Base-by-base conservation (phyloP, 306 rosid genomes). In the Quercus mongolica region DNA sequence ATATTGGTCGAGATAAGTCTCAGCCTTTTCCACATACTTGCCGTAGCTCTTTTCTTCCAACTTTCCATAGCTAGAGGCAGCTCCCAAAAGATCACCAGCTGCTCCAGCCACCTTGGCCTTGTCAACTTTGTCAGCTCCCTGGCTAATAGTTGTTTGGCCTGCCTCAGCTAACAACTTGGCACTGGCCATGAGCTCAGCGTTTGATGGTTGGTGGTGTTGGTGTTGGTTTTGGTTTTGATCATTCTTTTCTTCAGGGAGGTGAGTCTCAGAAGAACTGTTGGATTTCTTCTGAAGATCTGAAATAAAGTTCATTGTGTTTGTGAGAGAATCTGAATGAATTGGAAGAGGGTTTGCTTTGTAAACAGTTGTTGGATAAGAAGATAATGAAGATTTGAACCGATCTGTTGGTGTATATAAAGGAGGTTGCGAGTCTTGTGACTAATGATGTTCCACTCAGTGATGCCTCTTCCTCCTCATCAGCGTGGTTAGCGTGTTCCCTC, bases 131-230 rank as follows among this genome's bases (percentile, higher is more conserved):
- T 54, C 77, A 6, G 70, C 31, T 12, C 70, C 78, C 20, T 79
- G 23, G 23, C 52, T 6, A 23, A 19, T 0, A 4, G 72, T 0
- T 14, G 25, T 7, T 33, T 67, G 72, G 1, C 68, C 83, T 13
- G 80, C 83, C 10, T 56, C 77, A 1, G 80, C 81, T 67, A 85
- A 17, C 67, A 62, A 5, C 78, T 81, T 85, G 15, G 83, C 88
- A 72, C 83, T 78, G 2, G 56, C 13, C 21, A 85, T 25, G 41
- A 85, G 64, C 78, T 85, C 88, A 1, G 74, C 6, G 5, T 52
- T 62, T 14, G 83, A 61, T 38, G 73, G 33, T 6, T 76, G 44
- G 44, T 28, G 77, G 3, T 19, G 71, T 21, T 18, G 71, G 52
- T 0, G 71, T 20, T 18, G 25, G 52, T 46, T 33, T 33, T 19